Evolutionary conservation across 345 rosid species (phyloP).

Genomic region (Salix arbutifolia): DNA sequence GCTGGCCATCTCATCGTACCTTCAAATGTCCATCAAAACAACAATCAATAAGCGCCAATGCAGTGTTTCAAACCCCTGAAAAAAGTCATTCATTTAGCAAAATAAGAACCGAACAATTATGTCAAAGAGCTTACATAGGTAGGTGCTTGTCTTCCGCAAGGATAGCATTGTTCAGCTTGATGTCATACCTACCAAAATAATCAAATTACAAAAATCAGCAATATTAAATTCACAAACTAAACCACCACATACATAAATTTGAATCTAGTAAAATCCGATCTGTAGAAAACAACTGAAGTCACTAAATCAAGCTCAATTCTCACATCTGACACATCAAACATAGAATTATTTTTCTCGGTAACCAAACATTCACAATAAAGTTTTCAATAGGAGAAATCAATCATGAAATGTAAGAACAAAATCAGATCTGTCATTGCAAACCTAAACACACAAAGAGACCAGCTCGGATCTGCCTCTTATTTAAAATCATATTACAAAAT

Average conservation of each 20-base stretch:
- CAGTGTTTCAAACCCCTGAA: not conserved
- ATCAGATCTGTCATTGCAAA: not conserved
- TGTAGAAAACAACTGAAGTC: not conserved
- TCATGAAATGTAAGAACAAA: not conserved
- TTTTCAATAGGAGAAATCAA: not conserved
- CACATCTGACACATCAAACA: not conserved
- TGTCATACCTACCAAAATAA: constrained; percentile 52
- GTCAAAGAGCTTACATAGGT: constrained; percentile 58
- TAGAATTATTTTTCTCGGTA: not conserved
- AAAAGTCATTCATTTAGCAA: too few relatives aligned
- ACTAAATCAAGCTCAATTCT: not conserved
- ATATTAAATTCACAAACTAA: not conserved
- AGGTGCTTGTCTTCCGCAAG: constrained; percentile 92
- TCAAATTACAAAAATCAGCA: not conserved
- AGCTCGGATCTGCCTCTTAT: not conserved
- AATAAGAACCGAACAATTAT: not conserved
- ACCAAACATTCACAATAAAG: not conserved
- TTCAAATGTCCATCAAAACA: constrained; percentile 14
- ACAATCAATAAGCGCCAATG: not conserved
- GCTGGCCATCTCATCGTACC: constrained; percentile 56
- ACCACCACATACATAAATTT: not conserved
- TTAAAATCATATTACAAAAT: not conserved
- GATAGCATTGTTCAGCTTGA: constrained; percentile 86
- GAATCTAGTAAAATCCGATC: not conserved
- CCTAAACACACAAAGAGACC: not conserved